Conservation (phyloP, 2,329 filamentous ascomycete species). For the Fusarium nematophilum region DNA sequence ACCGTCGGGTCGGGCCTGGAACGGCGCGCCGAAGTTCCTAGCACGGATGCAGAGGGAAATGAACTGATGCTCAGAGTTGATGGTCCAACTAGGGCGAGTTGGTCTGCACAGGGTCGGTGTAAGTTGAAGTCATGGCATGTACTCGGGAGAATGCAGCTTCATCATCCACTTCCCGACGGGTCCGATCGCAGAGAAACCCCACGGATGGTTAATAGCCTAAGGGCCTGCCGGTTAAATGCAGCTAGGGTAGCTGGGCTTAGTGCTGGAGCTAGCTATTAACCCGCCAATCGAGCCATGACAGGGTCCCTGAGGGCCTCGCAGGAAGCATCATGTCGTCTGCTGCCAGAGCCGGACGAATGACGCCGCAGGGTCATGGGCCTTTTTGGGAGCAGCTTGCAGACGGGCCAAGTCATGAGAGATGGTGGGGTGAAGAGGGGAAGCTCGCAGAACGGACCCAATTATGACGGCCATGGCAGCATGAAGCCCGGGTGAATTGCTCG, state of each 20-base stretch:
- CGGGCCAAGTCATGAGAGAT: slow-evolving; percentile 31
- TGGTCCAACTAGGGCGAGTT: not conserved
- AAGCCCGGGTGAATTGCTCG: slow-evolving; percentile 39
- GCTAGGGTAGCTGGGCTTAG: too few species aligned
- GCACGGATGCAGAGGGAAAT: slow-evolving; percentile 15
- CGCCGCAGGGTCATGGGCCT: slow-evolving; percentile 15
- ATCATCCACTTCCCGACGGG: too few species aligned
- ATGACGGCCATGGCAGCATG: not conserved
- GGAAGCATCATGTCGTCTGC: slow-evolving; percentile 7
- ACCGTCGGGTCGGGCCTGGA: slow-evolving; percentile 19
- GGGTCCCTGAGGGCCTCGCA: not conserved
- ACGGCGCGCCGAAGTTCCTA: slow-evolving; percentile 42
- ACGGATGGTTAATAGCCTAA: slow-evolving; percentile 33
- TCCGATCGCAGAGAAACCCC: too few species aligned
- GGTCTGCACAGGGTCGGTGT: not conserved
- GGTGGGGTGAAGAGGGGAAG: slow-evolving; percentile 40
- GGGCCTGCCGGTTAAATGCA: too few species aligned
- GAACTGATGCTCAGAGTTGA: not conserved
- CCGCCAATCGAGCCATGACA: slow-evolving; percentile 25
- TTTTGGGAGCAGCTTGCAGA: slow-evolving; percentile 5
- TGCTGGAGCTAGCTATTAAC: too few species aligned
- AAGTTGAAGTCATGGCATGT: not conserved
- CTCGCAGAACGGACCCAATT: slow-evolving; percentile 2
- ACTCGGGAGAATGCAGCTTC: too few species aligned
- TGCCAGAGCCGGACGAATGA: slow-evolving; percentile 34